These are phyloP conservation scores for Ogataea naganishii DNA, from an alignment of 805 yeast genomes.

Conservation along the genomic window DNA sequence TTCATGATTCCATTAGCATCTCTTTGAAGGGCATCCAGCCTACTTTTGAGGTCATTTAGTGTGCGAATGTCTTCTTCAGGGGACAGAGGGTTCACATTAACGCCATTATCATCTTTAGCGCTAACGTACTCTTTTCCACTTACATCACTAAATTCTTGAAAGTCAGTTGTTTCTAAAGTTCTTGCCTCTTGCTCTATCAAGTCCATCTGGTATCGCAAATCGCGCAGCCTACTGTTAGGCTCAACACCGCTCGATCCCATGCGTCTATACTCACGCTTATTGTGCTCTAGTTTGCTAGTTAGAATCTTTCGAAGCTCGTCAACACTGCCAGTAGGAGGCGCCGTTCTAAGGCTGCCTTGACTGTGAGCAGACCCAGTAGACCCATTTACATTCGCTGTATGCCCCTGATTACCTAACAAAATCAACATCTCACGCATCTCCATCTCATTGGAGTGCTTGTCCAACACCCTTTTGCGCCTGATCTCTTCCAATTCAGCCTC, in stretches of 20 bases:
- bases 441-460: constrained; percentile 67
- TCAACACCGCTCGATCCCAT: constrained; percentile 46
- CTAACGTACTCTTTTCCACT: constrained; percentile 5
- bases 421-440: constrained; percentile 70
- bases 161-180: constrained; percentile 79
- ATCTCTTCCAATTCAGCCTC: constrained; percentile 54
- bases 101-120: not conserved
- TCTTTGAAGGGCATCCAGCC: constrained; percentile 52
- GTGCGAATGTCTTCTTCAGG: constrained; percentile 46
- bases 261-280: constrained; percentile 31
- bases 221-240: constrained; percentile 69
- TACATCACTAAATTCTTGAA: constrained; percentile 37
- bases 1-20: constrained; percentile 75
- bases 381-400: constrained; percentile 8
- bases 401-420: constrained; percentile 40
- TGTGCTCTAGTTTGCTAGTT: constrained; percentile 36
- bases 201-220: constrained; percentile 76
- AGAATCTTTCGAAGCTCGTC: constrained; percentile 29
- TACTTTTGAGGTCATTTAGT: constrained; percentile 45
- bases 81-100: constrained; percentile 20
- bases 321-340: constrained; percentile 8
- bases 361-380: not conserved
- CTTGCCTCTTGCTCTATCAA: constrained; percentile 77
- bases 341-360: too few species aligned
- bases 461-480: constrained; percentile 48